phyloP scores from a whole-genome alignment of 1,139 yeast species.

The Geotrichum europaeum region DNA sequence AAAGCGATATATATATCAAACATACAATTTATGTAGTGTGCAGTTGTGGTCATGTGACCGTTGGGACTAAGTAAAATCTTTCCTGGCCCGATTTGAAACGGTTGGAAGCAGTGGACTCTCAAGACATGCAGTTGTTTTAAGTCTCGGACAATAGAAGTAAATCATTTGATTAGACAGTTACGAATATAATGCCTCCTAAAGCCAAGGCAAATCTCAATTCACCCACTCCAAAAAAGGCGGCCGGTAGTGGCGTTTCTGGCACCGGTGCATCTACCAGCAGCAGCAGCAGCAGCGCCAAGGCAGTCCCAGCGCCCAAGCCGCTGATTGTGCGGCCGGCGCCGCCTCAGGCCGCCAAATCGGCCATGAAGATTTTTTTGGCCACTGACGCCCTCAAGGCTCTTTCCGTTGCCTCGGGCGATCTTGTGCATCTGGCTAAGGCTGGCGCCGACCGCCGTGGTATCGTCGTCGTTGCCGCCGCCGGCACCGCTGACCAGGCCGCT shows the following conservation, averaged over 20 bases:
- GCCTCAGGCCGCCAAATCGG: conserved; percentile 26
- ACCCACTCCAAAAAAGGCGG: conserved; percentile 6
- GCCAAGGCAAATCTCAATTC: conserved; percentile 13
- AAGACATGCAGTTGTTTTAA: neutral
- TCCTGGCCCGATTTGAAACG: no score
- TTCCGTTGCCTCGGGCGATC: conserved; percentile 11
- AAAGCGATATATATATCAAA: no score
- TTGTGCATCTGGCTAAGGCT: conserved; percentile 10
- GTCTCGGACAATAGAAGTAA: neutral
- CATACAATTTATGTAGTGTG: no score
- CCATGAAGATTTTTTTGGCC: conserved; percentile 12
- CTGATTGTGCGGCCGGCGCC: conserved; percentile 25
- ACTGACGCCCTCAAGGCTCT: conserved; percentile 8
- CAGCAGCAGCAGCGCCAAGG: conserved; percentile 6
- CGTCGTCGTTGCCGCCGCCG: conserved; percentile 11
- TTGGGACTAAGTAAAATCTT: no score
- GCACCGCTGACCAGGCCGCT: conserved; percentile 5
- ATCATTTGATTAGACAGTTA: neutral
- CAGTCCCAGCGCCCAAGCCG: conserved; percentile 10
- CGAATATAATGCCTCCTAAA: conserved; percentile 14
- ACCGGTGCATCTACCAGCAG: neutral
- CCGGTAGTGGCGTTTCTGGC: conserved; percentile 2
- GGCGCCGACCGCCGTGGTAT: conserved; percentile 16
- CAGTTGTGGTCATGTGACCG: no score
- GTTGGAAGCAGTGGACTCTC: no score